Conservation (phyloP, 306 rosid species). For the Hippophae gyantsensis region DNA sequence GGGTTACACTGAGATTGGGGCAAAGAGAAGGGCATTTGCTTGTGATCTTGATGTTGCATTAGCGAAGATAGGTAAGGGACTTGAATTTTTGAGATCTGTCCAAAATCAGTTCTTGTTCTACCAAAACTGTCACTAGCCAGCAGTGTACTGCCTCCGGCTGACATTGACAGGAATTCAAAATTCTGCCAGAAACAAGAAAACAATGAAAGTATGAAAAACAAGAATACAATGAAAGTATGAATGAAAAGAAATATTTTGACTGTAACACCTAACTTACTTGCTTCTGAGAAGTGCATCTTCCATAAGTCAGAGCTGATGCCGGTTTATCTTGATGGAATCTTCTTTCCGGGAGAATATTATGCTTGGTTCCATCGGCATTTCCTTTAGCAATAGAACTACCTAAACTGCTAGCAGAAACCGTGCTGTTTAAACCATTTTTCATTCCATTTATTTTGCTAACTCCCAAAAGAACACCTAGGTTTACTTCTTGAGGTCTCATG, state of each 20-base stretch:
- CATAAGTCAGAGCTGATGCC: conserved; percentile 11
- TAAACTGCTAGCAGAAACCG: conserved; percentile 17
- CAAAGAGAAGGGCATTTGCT: conserved; percentile 27
- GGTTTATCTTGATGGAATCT: conserved; percentile 29
- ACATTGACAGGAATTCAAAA: conserved; percentile 50
- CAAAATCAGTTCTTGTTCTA: conserved; percentile 31
- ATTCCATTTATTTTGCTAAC: conserved; percentile 17
- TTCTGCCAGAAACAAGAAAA: conserved; percentile 34
- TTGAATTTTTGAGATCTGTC: conserved; percentile 36
- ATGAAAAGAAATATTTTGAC: background rate
- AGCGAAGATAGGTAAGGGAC: conserved; percentile 38
- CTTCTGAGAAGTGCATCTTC: conserved; percentile 28
- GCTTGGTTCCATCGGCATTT: conserved; percentile 24
- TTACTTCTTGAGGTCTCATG: conserved; percentile 28
- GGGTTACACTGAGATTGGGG: conserved; percentile 35
- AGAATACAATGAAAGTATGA: background rate
- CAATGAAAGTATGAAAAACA: conserved; percentile 15
- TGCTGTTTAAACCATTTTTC: conserved; percentile 13
- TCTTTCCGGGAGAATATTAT: conserved; percentile 26
- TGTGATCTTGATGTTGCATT: conserved; percentile 37
- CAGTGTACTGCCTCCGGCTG: conserved; percentile 35
- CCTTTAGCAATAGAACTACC: conserved; percentile 11
- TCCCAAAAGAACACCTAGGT: conserved; percentile 22
- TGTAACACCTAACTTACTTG: conserved; percentile 38
- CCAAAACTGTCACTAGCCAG: conserved; percentile 25